Evolutionary conservation across 306 rosid species (phyloP).

Genomic region (Citrullus amarus): DNA sequence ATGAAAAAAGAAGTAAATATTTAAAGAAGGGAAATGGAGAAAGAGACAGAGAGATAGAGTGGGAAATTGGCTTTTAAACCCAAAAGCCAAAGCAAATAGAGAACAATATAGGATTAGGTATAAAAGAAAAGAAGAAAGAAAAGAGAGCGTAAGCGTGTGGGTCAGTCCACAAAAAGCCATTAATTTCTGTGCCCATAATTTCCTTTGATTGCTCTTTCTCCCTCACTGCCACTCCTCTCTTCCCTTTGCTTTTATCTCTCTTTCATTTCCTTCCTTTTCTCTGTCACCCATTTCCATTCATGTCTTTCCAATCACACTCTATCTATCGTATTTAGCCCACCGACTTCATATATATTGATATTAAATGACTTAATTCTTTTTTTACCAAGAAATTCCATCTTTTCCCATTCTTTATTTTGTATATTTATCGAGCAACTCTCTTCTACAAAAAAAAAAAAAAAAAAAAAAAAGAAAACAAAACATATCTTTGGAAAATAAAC

Average conservation of each 20-base stretch:
- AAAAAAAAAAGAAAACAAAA: no score
- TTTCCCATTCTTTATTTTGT: no score
- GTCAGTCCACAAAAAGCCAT: not conserved
- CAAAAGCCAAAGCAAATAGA: not conserved
- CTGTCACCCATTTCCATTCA: constrained; percentile 6
- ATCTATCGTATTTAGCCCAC: no score
- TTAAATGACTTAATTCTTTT: no score
- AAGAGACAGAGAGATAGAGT: not conserved
- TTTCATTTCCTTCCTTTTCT: not conserved
- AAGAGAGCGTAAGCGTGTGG: not conserved
- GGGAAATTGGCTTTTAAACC: not conserved
- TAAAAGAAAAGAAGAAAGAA: not conserved
- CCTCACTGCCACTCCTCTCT: not conserved
- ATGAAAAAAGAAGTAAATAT: no score
- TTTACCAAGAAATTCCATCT: no score
- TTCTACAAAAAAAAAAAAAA: no score
- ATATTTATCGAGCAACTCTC: no score
- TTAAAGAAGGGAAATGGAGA: no score
- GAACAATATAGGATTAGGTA: not conserved
- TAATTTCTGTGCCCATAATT: not conserved
- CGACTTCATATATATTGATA: no score
- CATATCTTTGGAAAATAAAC: no score
- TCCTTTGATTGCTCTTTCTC: not conserved
- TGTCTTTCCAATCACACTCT: not conserved
- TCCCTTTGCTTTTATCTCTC: not conserved